Percentiles rank a stretch among this genome's conserved stretches.
These are phyloP conservation scores for Nakaseomyces uthaithaninus DNA, from an alignment of 1,139 yeast genomes.

Conservation along the genomic window DNA sequence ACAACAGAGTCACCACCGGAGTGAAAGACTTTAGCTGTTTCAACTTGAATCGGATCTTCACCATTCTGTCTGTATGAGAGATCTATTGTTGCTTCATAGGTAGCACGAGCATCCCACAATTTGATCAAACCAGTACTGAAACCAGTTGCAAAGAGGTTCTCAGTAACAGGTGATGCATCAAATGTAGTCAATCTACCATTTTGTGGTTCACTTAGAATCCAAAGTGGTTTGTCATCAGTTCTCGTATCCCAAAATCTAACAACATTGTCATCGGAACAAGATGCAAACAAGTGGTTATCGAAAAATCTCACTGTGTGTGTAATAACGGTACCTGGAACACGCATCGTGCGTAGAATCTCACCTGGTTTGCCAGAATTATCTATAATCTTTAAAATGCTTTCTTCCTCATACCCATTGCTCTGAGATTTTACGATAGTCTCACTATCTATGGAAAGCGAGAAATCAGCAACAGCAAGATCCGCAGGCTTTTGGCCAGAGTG, in stretches of 20 bases:
- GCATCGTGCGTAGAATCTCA: constrained; percentile 22
- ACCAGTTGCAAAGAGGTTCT: constrained; percentile 29
- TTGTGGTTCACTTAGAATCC: constrained; percentile 21
- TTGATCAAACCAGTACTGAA: constrained; percentile 29
- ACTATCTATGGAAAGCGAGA: constrained; percentile 24
- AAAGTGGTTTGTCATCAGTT: constrained; percentile 24
- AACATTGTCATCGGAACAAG: constrained; percentile 29
- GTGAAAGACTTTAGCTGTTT: constrained; percentile 25
- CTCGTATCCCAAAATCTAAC: constrained; percentile 31
- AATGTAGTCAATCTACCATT: constrained; percentile 27
- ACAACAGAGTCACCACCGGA: constrained; percentile 30
- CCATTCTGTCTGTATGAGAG: constrained; percentile 24
- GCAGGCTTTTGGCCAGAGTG: constrained; percentile 21
- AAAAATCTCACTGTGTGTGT: constrained; percentile 29
- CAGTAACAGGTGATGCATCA: constrained; percentile 25
- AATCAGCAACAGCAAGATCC: constrained; percentile 23
- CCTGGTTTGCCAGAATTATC: constrained; percentile 30
- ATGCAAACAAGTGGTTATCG: constrained; percentile 26
- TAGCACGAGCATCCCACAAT: constrained; percentile 31
- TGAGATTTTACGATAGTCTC: constrained; percentile 29
- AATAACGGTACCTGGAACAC: constrained; percentile 27
- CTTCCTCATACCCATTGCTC: constrained; percentile 20
- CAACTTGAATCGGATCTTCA: constrained; percentile 26
- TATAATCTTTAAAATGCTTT: constrained; percentile 25
- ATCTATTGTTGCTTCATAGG: constrained; percentile 22